These are phyloP conservation scores for Mycena amicta DNA, from an alignment of 768 basidiomycete species.

Conservation along the genomic window DNA sequence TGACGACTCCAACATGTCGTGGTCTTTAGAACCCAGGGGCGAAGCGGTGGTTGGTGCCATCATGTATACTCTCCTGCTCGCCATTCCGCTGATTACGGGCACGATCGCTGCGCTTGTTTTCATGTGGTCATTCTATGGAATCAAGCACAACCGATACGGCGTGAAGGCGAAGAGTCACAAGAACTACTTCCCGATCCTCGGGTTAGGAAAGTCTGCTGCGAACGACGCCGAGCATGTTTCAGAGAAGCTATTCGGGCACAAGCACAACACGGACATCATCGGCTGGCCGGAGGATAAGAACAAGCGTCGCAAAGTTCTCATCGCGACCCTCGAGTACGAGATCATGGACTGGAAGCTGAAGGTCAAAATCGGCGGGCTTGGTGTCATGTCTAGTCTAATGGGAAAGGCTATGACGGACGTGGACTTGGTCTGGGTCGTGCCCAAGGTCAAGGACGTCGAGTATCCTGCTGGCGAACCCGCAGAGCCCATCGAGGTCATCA, in stretches of 20 bases:
- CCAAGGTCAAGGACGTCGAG: conserved; percentile 93
- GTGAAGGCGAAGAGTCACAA: conserved; percentile 69
- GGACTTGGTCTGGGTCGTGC: conserved; percentile 90
- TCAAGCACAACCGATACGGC: conserved; percentile 92
- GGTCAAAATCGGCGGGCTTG: conserved; percentile 96
- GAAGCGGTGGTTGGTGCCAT: conserved; percentile 78
- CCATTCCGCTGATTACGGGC: conserved; percentile 86
- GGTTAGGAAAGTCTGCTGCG: conserved; percentile 60
- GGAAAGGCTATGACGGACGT: conserved; percentile 98
- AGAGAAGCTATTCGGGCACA: conserved; percentile 75
- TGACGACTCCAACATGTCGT: conserved; percentile 75
- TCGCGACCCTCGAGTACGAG: conserved; percentile 93
- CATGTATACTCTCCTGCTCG: conserved; percentile 82
- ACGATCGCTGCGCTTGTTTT: conserved; percentile 81
- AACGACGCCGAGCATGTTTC: conserved; percentile 59
- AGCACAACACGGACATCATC: conserved; percentile 70
- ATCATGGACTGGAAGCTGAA: conserved; percentile 97
- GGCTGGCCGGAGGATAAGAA: conserved; percentile 96
- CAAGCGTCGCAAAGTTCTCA: conserved; percentile 89
- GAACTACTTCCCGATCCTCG: conserved; percentile 90
- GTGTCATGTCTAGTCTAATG: conserved; percentile 98
- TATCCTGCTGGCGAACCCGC: conserved; percentile 91
- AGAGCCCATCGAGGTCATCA: conserved; percentile 94
- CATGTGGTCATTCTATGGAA: conserved; percentile 96
- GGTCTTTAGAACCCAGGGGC: conserved; percentile 82